Base-by-base conservation (phyloP, 352 stramenopile species). In the Globisporangium iwayamae region DNA sequence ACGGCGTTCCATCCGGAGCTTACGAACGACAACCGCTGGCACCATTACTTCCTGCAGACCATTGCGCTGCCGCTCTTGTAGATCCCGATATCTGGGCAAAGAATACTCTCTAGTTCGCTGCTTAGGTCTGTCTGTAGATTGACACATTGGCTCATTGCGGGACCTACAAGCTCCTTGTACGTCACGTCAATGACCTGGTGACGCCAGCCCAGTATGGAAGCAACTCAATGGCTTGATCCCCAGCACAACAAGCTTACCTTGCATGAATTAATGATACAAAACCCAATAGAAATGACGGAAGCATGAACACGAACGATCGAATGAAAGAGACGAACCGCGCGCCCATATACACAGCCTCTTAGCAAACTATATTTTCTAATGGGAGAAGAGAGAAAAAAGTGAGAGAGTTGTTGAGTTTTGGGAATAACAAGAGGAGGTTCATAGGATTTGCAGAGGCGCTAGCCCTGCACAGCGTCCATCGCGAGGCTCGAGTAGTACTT, bases 1-100 rank as follows among this genome's bases (percentile, higher is more conserved):
- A 98, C 96, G 9, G 90, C 93, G 16, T 99, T 99, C 74, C 96
- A 99, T 83, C 96, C 96, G 25, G 96, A 99, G 74, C 81, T 99
- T 60, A 98, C 96, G 39, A 68, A 79, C n/a, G 94, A 98, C 69
- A 70, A 89, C 59, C 79, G 91, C 50, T 99, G 96, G 96, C 95
- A 99, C 73, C 75, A 91, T 62, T 98, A 98, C 70, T 99, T 98
- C 75, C 68, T 97, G 46, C 75, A 93, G 63, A 73, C 70, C n/a
- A 72, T 93, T 43, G 76, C 83, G 46, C 66, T 88, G 25, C 78
- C 83, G 18, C 59, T 69, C 13, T 48, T 89, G 45, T 81, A 82
- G 32, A 39, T 13, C 18, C 47, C 22, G 20, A 8, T 36, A 36
- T 36, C 3, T 8, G 4, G 32, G 32, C 32, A 28, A 28, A 28